Base-by-base conservation (phyloP, 495 filamentous ascomycete genomes). In the Sporormia fimetaria region DNA sequence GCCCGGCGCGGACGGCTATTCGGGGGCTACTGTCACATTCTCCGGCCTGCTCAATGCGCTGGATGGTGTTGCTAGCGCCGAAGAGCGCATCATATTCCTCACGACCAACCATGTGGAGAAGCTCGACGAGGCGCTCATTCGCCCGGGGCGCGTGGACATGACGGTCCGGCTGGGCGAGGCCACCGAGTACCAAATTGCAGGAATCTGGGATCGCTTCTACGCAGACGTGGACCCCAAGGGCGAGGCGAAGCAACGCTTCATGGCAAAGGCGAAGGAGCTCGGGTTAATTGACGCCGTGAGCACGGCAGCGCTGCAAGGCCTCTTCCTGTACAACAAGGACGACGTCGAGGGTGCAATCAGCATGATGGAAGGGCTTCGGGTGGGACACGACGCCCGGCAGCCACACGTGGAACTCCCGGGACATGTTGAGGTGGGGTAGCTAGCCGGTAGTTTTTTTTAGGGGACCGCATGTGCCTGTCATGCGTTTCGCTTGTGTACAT, bases 191-290 rank as follows among this genome's bases (percentile, higher is more conserved):
- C 88, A 95, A 59, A 84, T 88, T 11, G 75, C 63, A 5, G 67
- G 80, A 59, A 79, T 98, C 63, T 98, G 90, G 90, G 80, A 87
- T 59, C 74, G 90, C 21, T 98, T 96, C 61, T 98, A 95, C 47
- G 79, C 80, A 3, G 81, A 86, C 24, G 59, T 83, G n/a, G 85
- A 93, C 51, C 37, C 57, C 9, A 69, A 77, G 34, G 77, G 74
- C 8, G 54, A 60, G 2, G 65, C 68, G 6, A 71, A 67, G 38
- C 57, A 60, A 37, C 48, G 54, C 6, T 77, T 77, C 55, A 50
- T 74, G 45, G 47, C 63, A 25, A 66, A 63, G 25, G 64, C 76
- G 10, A 59, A 67, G 32, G 60, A 67, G 27, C 63, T 75, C 14
- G 68, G 68, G 2, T 45, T 75, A 35, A 55, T 74, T 11, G 72